Evolutionary conservation across 2,329 filamentous ascomycete species (phyloP), one percentile per base, ranked within the genome.

Genomic region (Neofusicoccum kwambonambiense): DNA sequence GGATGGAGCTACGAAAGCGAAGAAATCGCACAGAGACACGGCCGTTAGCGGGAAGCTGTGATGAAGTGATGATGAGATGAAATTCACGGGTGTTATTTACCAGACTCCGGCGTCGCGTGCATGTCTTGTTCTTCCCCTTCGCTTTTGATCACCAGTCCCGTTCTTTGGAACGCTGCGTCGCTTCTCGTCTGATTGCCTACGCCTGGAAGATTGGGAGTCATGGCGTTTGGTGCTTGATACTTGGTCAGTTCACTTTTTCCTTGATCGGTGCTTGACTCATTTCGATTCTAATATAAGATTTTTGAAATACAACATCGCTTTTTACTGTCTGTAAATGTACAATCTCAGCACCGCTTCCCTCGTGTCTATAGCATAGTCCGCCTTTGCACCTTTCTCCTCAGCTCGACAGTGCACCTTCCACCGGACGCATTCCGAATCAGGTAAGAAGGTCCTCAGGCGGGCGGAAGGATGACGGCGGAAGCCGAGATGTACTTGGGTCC

Each of bases 51-150:
- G 56, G 44, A 60, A 47, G 56, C 56, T 60, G 56, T 47, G 56
- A 60, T 60, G 56, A 60, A 60, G 41, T 60, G 56, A 60, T 60
- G 56, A 60, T 47, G 56, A 60, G 56, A 60, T 60, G 56, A 60
- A 60, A 60, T 60, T 45, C 56, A 60, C 31, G 56, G 56, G 56
- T 60, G 56, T 60, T 60, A 45, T 60, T 60, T 60, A 35, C 56
- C 56, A 60, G 42, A 47, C 41, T 45, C n/a, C n/a, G 56, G 56
- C 56, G 56, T 60, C n/a, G 41, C 42, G 56, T 35, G 56, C 56
- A 47, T 47, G 41, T 54, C 47, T 51, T 39, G 17, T 11, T 52
- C 34, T 17, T 52, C 22, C 22, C 12, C 47, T 47, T 44, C 22
- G 6, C 45, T 12, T 54, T 63, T 54, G 4, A 17, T 5, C 11